Evolutionary conservation across 192 early-diverging fungal genomes (phyloP).

Genomic region (Backusella luteola): DNA sequence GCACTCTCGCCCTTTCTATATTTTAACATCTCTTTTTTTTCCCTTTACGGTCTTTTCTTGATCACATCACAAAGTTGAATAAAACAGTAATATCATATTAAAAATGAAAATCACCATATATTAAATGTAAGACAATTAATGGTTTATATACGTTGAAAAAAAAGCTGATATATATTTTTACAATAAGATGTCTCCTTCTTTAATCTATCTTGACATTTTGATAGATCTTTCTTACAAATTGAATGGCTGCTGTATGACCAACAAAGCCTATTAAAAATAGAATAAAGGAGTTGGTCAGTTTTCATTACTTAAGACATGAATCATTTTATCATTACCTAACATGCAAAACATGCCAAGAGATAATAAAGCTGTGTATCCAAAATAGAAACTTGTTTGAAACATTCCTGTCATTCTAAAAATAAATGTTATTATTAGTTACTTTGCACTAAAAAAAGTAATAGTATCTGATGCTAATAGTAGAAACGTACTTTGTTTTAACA

Average conservation of each 20-base stretch:
- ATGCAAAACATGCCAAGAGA: slow-evolving; percentile 67
- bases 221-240: slow-evolving; percentile 71
- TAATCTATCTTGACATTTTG: slow-evolving; percentile 73
- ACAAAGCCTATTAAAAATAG: slow-evolving; percentile 41
- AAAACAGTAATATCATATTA: too few relatives aligned
- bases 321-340: slow-evolving; percentile 46
- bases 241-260: slow-evolving; percentile 63
- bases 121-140: too few relatives aligned
- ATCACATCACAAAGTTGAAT: too few relatives aligned
- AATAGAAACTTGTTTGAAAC: slow-evolving; percentile 79
- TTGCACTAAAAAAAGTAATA: not conserved
- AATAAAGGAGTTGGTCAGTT: not conserved
- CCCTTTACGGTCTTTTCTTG: too few relatives aligned
- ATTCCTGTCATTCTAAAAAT: slow-evolving; percentile 70
- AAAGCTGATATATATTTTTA: not conserved
- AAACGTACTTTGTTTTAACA: slow-evolving; percentile 62
- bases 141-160: too few relatives aligned
- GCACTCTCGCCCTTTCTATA: too few relatives aligned
- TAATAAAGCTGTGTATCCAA: slow-evolving; percentile 71
- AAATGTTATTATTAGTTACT: not conserved
- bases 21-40: too few relatives aligned
- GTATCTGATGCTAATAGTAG: not conserved
- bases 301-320: not conserved
- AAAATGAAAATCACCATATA: too few relatives aligned
- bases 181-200: slow-evolving; percentile 1